These are phyloP conservation scores for Paraphoma sp. DNA, from an alignment of 2,329 filamentous ascomycete species.

Conservation along the genomic window DNA sequence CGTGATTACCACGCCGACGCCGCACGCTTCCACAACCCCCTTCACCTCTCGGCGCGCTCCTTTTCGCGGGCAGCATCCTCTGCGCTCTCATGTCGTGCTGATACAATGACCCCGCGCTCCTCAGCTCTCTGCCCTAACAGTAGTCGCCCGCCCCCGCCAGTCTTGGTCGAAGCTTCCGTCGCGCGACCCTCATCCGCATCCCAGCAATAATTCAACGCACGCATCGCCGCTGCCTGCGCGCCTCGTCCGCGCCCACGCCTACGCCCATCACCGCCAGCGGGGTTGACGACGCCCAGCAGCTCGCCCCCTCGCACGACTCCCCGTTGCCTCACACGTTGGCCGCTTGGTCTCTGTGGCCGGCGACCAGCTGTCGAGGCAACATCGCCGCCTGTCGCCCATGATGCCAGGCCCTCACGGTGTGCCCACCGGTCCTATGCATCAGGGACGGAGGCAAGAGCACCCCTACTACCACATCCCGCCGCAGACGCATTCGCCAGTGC, in stretches of 20 bases:
- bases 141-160: constrained; percentile 17
- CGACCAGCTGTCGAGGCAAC: constrained; percentile 50
- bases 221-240: constrained; percentile 17
- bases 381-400: constrained; percentile 67
- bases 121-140: constrained; percentile 24
- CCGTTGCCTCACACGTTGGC: constrained; percentile 49
- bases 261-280: constrained; percentile 3
- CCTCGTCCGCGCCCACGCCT: constrained; percentile 11
- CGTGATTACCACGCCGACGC: constrained; percentile 5
- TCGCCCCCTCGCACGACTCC: constrained; percentile 7
- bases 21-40: constrained; percentile 13
- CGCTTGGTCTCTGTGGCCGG: constrained; percentile 45
- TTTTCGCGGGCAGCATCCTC: constrained; percentile 31
- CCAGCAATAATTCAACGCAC: constrained; percentile 34
- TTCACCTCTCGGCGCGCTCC: neutral
- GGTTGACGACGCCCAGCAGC: constrained; percentile 1
- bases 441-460: constrained; percentile 50
- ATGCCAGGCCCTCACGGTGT: constrained; percentile 69
- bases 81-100: constrained; percentile 46
- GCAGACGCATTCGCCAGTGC: constrained; percentile 25
- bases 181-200: constrained; percentile 36
- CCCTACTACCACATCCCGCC: constrained; percentile 39
- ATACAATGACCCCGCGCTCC: constrained; percentile 41
- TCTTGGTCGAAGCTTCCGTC: constrained; percentile 13
- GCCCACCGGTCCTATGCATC: constrained; percentile 47